Evolutionary conservation across 495 filamentous ascomycete species (phyloP), one percentile per base, ranked within the genome.

Genomic region (Talaromyces nanjingensis): DNA sequence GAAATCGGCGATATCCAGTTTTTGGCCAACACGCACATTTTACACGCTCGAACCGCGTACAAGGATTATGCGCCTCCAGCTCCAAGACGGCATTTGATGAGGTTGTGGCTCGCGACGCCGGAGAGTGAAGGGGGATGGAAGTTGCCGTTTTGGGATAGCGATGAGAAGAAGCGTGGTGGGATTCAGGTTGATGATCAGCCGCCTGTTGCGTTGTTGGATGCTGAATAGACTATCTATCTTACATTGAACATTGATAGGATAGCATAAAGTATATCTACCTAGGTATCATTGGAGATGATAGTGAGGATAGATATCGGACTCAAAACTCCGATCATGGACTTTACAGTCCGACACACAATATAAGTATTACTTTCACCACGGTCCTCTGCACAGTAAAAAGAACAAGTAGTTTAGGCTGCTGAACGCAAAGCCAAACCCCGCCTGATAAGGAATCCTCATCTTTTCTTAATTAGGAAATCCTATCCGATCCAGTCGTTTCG

Each of bases 111-210:
- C 54, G 85, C 88, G 6, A 89, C 86, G 14, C 91, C 91, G 0
- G 90, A 93, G 76, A 72, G 73, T 29, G 92, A 96, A 72, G 92
- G 91, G 0, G 92, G 92, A 0, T 96, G 91, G 92, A 87, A 83
- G 60, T 73, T 93, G 73, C 91, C 91, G 11, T 93, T 91, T 73
- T 84, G 84, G 68, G 92, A 96, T 79, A 87, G 84, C 58, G 77
- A 84, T 63, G 86, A 92, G 79, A 89, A 89, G 82, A 96, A 94
- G 80, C 76, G 92, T 18, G 91, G 92, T 0, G 92, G 92, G 0
- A 87, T 96, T 58, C 92, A 96, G 74, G 91, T 96, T 12, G 84
- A 94, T 74, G 83, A 96, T 72, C 87, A 84, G 49, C 70, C 83
- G 14, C 90, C 91, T 25, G 77, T 81, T 29, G 84, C 83, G 66